phyloP scores from a whole-genome alignment of 2,329 filamentous ascomycete species.

The Neofusicoccum parvum region DNA sequence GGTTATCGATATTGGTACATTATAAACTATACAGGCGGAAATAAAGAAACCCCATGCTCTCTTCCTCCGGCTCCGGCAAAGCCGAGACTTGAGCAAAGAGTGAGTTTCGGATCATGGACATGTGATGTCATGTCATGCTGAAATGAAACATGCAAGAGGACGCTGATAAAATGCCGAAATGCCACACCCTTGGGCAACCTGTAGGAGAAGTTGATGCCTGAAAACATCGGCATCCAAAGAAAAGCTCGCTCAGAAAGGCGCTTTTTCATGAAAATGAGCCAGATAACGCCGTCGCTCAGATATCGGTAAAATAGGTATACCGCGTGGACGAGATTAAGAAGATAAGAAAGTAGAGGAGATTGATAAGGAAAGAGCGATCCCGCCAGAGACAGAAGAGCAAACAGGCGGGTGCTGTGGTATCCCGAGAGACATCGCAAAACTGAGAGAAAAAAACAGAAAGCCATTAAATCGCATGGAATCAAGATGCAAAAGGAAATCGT shows the following conservation, averaged over 20 bases:
- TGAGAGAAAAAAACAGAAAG: not conserved
- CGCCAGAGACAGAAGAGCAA: not conserved
- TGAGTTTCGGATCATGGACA: not conserved
- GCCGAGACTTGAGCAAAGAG: not conserved
- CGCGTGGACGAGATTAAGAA: not conserved
- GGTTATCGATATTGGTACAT: not conserved
- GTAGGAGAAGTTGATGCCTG: not conserved
- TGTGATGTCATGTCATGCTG: not conserved
- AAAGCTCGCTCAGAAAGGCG: too few species aligned
- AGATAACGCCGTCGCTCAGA: slow-evolving; percentile 4
- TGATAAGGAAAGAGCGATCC: not conserved
- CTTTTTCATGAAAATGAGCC: not conserved
- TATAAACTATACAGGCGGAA: not conserved
- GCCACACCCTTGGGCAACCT: not conserved
- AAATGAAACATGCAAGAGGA: not conserved
- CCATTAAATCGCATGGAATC: not conserved
- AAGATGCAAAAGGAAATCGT: not conserved
- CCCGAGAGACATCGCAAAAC: slow-evolving; percentile 2
- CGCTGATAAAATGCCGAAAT: not conserved
- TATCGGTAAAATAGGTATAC: not conserved
- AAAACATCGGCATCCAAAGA: too few species aligned
- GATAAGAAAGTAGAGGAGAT: not conserved
- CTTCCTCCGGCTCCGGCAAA: not conserved
- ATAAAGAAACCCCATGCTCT: not conserved
- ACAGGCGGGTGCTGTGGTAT: slow-evolving; percentile 1